These are phyloP conservation scores for Amanita fuliginea DNA, from an alignment of 768 basidiomycete genomes.

Conservation along the genomic window DNA sequence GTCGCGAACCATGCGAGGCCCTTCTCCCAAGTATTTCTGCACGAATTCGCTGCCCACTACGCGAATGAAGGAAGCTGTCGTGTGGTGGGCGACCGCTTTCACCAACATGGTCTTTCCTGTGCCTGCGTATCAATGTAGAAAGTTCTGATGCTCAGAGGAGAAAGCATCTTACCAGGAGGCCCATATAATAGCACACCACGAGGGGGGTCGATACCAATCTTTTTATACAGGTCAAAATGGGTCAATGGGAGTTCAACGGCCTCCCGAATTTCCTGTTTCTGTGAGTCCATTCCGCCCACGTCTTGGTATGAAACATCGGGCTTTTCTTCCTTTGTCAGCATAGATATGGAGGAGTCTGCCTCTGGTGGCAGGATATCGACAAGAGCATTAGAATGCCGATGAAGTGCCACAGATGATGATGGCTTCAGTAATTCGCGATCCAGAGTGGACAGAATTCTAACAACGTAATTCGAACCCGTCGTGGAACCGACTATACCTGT, in stretches of 20 bases:
- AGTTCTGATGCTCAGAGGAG: not conserved
- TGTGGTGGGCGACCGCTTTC: constrained; percentile 98
- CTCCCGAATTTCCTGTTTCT: constrained; percentile 98
- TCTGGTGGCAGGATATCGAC: constrained; percentile 98
- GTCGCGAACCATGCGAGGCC: constrained; percentile 98
- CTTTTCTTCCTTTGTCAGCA: constrained; percentile 91
- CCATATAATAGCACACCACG: constrained; percentile 95
- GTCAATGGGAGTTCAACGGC: constrained; percentile 94
- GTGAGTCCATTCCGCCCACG: constrained; percentile 93
- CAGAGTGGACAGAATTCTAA: constrained; percentile 91
- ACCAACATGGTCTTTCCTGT: constrained; percentile 99
- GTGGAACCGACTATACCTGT: constrained; percentile 97
- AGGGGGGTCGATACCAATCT: constrained; percentile 99
- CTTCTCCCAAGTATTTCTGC: constrained; percentile 98
- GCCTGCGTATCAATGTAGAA: constrained; percentile 32
- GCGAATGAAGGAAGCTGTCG: constrained; percentile 94
- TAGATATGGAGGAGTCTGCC: constrained; percentile 92
- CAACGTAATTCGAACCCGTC: constrained; percentile 96
- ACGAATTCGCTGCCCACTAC: constrained; percentile 99
- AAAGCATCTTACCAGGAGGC: constrained; percentile 63
- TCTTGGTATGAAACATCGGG: constrained; percentile 92
- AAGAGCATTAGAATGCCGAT: constrained; percentile 96
- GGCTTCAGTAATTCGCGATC: constrained; percentile 97
- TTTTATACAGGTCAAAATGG: constrained; percentile 98
- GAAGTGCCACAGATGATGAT: constrained; percentile 94